These are phyloP conservation scores for Fraxinus ornus DNA, from an alignment of 305 asterid species.

Conservation along the genomic window DNA sequence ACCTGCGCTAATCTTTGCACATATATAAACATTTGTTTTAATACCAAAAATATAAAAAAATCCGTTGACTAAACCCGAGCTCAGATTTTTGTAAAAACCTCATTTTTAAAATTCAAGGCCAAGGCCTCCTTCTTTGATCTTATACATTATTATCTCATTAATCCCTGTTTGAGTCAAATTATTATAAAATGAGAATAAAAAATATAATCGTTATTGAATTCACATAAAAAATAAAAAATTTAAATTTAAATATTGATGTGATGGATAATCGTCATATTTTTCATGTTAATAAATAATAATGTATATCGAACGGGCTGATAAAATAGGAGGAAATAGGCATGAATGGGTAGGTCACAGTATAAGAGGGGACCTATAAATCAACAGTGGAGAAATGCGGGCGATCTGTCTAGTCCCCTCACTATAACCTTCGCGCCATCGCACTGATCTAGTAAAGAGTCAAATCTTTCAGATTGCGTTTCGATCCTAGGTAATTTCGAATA, in stretches of 20 bases:
- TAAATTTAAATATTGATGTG: too few species aligned
- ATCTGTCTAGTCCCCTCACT: constrained; percentile 5
- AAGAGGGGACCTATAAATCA: neutral
- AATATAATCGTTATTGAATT: too few species aligned
- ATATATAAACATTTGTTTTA: neutral
- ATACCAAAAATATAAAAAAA: neutral
- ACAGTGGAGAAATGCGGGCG: constrained; percentile 20
- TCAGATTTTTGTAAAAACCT: constrained; percentile 28
- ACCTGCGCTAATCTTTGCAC: neutral
- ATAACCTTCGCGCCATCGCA: constrained; percentile 29
- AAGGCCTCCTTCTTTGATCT: neutral
- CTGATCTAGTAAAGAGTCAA: constrained; percentile 20
- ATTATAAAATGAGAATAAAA: too few species aligned
- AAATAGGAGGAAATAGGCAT: constrained; percentile 25
- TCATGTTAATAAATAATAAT: too few species aligned
- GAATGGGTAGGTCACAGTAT: constrained; percentile 25
- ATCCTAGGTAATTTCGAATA: constrained; percentile 27
- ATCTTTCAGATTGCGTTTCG: constrained; percentile 26
- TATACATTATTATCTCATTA: too few species aligned
- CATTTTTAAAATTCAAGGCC: constrained; percentile 17
- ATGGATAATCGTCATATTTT: too few species aligned
- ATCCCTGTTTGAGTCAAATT: too few species aligned
- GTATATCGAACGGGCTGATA: neutral
- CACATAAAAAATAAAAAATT: too few species aligned
- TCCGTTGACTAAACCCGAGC: neutral